Conservation (phyloP, 306 rosid genomes). For the Prunus mume region DNA sequence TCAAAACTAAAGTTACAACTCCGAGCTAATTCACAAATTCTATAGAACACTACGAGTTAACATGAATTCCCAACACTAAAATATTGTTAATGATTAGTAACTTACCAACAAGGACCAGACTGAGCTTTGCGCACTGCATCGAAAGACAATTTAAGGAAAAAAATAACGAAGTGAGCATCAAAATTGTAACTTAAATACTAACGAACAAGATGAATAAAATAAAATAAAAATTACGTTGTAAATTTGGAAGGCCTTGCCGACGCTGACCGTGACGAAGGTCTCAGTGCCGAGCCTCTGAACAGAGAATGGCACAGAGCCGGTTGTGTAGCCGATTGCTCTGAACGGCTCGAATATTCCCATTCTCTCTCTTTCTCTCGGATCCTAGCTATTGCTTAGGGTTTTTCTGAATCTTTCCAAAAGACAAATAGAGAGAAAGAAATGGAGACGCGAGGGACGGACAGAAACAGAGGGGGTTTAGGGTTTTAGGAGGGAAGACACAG, state of each 20-base stretch:
- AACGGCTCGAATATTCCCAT: conserved; percentile 88
- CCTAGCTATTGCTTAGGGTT: background rate
- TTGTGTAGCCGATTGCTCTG: conserved; percentile 85
- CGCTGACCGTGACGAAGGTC: conserved; percentile 81
- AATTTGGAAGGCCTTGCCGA: conserved; percentile 88
- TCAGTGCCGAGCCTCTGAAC: conserved; percentile 86
- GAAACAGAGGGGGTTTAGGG: background rate
- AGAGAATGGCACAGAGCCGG: conserved; percentile 67
- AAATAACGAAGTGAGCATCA: background rate
- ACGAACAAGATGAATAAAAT: background rate
- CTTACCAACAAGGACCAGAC: conserved; percentile 67
- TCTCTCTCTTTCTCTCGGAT: background rate
- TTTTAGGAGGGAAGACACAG: background rate
- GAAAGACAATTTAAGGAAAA: background rate
- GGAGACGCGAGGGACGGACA: background rate
- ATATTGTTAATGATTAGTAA: too few species aligned
- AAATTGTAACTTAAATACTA: background rate
- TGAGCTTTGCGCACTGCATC: conserved; percentile 83
- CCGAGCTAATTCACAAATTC: background rate
- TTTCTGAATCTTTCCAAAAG: background rate
- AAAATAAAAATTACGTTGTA: conserved; percentile 48
- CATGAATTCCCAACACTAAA: background rate
- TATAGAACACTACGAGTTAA: background rate
- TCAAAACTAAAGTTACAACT: background rate
- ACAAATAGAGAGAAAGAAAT: background rate